A percentile compares a stretch with the other conserved stretches of the same genome.
These are phyloP conservation scores for Betula pendula DNA, from an alignment of 306 rosid species.

Conservation along the genomic window DNA sequence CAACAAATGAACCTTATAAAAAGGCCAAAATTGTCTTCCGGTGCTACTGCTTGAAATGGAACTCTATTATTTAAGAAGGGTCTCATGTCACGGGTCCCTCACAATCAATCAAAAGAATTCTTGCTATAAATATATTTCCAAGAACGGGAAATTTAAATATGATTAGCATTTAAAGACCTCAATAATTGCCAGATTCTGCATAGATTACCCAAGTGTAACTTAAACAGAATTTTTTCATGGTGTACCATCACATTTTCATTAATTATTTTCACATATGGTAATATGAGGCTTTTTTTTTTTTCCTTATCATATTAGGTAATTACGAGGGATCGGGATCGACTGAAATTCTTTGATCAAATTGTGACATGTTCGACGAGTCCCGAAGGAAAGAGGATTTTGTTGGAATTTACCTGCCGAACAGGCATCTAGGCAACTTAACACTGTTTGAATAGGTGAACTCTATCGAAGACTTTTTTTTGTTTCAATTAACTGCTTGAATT, in stretches of 20 bases:
- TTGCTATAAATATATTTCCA: background rate
- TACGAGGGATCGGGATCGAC: too few relatives aligned
- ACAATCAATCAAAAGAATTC: background rate
- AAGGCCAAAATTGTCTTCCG: background rate
- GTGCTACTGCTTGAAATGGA: background rate
- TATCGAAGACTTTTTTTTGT: too few relatives aligned
- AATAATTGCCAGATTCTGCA: constrained; percentile 27
- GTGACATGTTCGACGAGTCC: too few relatives aligned
- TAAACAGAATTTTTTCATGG: constrained; percentile 14
- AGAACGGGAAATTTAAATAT: constrained; percentile 10
- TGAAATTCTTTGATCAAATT: too few relatives aligned
- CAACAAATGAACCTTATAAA: background rate
- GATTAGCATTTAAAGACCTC: constrained; percentile 35
- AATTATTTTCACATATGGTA: background rate
- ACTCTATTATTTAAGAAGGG: background rate
- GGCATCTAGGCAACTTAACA: too few relatives aligned
- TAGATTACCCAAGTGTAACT: constrained; percentile 5
- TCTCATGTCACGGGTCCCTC: constrained; percentile 3
- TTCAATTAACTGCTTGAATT: too few relatives aligned
- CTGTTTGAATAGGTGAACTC: too few relatives aligned
- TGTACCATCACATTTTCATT: constrained; percentile 13
- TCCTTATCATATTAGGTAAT: too few relatives aligned
- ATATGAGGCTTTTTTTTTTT: background rate
- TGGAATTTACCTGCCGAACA: too few relatives aligned
- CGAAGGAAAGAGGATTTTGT: too few relatives aligned